Evolutionary conservation across 106 monocot species (phyloP).

Genomic region (Dendrobium nobile): DNA sequence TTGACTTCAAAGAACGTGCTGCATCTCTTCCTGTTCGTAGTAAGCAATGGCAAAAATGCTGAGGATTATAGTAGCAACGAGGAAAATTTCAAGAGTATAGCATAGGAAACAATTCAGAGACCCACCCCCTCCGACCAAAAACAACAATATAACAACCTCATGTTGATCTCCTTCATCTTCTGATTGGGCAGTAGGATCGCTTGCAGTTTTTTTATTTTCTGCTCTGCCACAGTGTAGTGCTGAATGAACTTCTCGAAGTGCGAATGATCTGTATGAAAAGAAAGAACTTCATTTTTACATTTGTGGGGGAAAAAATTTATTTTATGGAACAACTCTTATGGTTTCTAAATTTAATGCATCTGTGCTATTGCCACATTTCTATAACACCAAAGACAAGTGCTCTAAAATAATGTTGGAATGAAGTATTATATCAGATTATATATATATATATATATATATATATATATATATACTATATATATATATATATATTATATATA

Average conservation of each 20-base stretch:
- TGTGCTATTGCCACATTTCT: no score
- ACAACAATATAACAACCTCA: no score
- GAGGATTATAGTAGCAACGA: not conserved
- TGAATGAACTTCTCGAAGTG: conserved; percentile 14
- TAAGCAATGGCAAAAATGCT: not conserved
- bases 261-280: conserved; percentile 5
- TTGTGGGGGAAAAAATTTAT: not conserved
- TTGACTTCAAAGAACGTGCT: no score
- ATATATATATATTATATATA: no score
- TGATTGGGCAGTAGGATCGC: not conserved
- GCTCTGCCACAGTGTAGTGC: conserved; percentile 4
- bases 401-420: not conserved
- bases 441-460: no score
- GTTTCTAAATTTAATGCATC: no score
- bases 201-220: not conserved
- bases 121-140: no score
- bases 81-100: not conserved
- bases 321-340: no score
- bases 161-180: conserved; percentile 1
- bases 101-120: not conserved
- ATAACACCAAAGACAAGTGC: not conserved
- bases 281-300: not conserved
- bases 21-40: conserved; percentile 2
- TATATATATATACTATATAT: no score
- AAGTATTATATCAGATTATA: no score